Evolutionary conservation across 2,329 filamentous ascomycete genomes (phyloP).

Genomic region (Elsinoe australis): DNA sequence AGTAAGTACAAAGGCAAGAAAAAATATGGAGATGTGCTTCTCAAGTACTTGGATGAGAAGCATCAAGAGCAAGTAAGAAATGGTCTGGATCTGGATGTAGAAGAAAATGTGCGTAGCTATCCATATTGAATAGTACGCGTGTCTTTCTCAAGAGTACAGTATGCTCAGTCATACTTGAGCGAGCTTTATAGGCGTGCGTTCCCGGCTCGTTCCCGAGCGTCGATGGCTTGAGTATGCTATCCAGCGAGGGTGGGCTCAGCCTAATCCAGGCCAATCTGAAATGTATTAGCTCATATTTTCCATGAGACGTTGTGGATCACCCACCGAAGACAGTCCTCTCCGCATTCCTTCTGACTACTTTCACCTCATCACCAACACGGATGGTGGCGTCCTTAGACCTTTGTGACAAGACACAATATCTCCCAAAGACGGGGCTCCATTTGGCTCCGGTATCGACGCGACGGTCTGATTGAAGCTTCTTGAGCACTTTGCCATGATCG

Average conservation of each 20-base stretch:
- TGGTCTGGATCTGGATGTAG: constrained; percentile 55
- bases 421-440: constrained; percentile 43
- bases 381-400: constrained; percentile 28
- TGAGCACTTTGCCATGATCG: constrained; percentile 36
- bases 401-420: constrained; percentile 38
- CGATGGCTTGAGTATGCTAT: too few species aligned
- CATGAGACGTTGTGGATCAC: constrained; percentile 18
- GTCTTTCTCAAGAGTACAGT: too few species aligned
- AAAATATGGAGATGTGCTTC: constrained; percentile 61
- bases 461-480: constrained; percentile 39
- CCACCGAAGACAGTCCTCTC: constrained; percentile 39
- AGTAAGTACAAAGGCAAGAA: constrained; percentile 70
- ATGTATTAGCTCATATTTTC: neutral
- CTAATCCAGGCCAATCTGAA: constrained; percentile 8
- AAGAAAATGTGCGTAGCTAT: constrained; percentile 48
- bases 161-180: too few species aligned
- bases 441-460: constrained; percentile 40
- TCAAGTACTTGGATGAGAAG: constrained; percentile 68
- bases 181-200: neutral
- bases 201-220: too few species aligned
- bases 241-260: neutral
- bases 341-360: constrained; percentile 34
- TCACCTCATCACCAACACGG: constrained; percentile 39
- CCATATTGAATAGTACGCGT: neutral
- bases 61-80: constrained; percentile 64